Evolutionary conservation across 2,329 filamentous ascomycete species (phyloP).

Genomic region (Pseudogymnoascus sp.): DNA sequence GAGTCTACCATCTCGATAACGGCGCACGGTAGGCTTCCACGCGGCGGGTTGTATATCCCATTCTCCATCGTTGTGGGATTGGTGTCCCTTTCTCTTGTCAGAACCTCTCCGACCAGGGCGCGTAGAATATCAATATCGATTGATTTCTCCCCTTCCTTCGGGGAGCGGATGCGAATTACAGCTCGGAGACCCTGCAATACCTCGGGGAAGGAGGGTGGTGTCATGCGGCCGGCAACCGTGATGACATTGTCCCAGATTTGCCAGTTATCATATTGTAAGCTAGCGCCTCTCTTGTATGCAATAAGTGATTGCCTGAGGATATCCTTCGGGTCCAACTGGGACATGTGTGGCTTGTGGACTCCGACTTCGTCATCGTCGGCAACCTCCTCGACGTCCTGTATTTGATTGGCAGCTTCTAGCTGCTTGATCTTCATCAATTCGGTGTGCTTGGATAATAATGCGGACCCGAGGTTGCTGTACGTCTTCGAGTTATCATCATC

Average conservation of each 20-base stretch:
- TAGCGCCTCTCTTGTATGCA: conserved; percentile 81
- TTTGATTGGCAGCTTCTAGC: conserved; percentile 9
- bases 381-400: conserved; percentile 22
- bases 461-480: conserved; percentile 89
- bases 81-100: conserved; percentile 38
- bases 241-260: conserved; percentile 97
- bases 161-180: conserved; percentile 65
- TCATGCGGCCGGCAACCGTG: conserved; percentile 71
- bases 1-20: conserved; percentile 68
- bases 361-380: conserved; percentile 26
- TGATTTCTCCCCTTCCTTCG: conserved; percentile 62
- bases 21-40: conserved; percentile 54
- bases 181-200: conserved; percentile 67
- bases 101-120: conserved; percentile 63
- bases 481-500: conserved; percentile 86
- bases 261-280: conserved; percentile 76
- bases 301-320: conserved; percentile 66
- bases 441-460: conserved; percentile 63
- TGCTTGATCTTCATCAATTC: conserved; percentile 35
- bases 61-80: conserved; percentile 25
- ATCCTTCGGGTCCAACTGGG: conserved; percentile 27
- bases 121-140: conserved; percentile 68
- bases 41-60: conserved; percentile 36
- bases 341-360: conserved; percentile 14
- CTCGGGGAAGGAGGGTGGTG: conserved; percentile 66